Base-by-base conservation (phyloP, 2,329 filamentous ascomycete species). In the Mariannaea elegans region DNA sequence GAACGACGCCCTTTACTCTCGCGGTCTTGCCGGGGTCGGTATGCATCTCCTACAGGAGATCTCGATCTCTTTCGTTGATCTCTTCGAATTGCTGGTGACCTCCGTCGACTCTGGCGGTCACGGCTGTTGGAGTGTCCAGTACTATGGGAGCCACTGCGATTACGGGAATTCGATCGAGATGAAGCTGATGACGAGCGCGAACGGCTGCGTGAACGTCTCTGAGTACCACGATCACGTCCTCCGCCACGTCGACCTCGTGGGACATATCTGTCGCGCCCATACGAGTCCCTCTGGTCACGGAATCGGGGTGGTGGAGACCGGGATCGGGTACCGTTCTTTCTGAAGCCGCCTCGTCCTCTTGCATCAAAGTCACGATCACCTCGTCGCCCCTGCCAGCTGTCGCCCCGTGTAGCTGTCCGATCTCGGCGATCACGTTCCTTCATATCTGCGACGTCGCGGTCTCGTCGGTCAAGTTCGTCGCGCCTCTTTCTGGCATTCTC, bases 401-500 rank as follows among this genome's bases (percentile, higher is more conserved):
- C 85, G 18, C 80, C 79, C 23, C 82, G 81, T 38, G 81, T 81
- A 61, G 84, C 80, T 52, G 81, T 78, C 64, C 84, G 78, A 45
- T 84, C 82, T 60, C 82, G 80, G 46, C 84, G 82, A 53, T 91
- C 89, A 57, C 84, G 83, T 57, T 90, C 87, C 72, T 91, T 86
- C 53, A 92, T 80, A 38, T 84, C 83, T 64, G 90, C 85, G 39
- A 92, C 71, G 51, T 93, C 89, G 62, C 87, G 87, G 61, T 95
- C 91, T 57, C 91, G 88, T 48, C 86, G 83, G 67, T 88, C 85
- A 59, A 91, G 85, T 56, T 90, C 86, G 71, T 94, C 90, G 64
- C 89, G 88, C 68, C 89, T 87, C 53, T 84, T 85, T 54, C 90
- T 88, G 24, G 87, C 86, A 71, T 91, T 88, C 72, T 95, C 91